These are phyloP conservation scores for Alternaria triticimaculans DNA, from an alignment of 2,329 filamentous ascomycete species.

Conservation along the genomic window DNA sequence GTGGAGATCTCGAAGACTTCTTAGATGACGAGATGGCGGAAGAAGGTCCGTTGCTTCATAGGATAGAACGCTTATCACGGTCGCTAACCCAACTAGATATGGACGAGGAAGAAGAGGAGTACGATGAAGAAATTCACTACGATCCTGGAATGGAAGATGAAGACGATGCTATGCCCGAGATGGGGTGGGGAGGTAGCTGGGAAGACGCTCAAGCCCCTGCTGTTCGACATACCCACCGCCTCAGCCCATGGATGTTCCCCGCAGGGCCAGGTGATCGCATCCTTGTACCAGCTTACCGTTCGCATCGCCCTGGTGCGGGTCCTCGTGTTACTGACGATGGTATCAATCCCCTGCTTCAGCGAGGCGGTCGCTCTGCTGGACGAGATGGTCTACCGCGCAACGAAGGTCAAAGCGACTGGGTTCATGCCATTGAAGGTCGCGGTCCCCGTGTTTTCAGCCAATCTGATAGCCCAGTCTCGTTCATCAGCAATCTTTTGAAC, in stretches of 20 bases:
- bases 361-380: constrained; percentile 52
- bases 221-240: constrained; percentile 60
- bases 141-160: constrained; percentile 59
- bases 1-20: constrained; percentile 58
- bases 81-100: constrained; percentile 53
- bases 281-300: constrained; percentile 55
- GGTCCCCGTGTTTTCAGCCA: constrained; percentile 52
- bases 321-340: constrained; percentile 76
- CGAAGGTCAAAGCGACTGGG: constrained; percentile 60
- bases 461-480: constrained; percentile 60
- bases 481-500: constrained; percentile 65
- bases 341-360: constrained; percentile 83
- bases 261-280: constrained; percentile 57
- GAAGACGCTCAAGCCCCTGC: constrained; percentile 52
- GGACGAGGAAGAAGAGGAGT: constrained; percentile 72
- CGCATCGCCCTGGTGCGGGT: constrained; percentile 61
- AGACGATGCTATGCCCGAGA: constrained; percentile 50
- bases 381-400: constrained; percentile 34
- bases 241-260: constrained; percentile 65
- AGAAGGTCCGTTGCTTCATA: constrained; percentile 59
- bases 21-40: constrained; percentile 66
- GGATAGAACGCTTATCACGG: neutral
- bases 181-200: constrained; percentile 62
- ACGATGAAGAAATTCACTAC: constrained; percentile 68
- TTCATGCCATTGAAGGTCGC: constrained; percentile 58